phyloP scores from a whole-genome alignment of 345 rosid species.

The Melastoma malabathricum region DNA sequence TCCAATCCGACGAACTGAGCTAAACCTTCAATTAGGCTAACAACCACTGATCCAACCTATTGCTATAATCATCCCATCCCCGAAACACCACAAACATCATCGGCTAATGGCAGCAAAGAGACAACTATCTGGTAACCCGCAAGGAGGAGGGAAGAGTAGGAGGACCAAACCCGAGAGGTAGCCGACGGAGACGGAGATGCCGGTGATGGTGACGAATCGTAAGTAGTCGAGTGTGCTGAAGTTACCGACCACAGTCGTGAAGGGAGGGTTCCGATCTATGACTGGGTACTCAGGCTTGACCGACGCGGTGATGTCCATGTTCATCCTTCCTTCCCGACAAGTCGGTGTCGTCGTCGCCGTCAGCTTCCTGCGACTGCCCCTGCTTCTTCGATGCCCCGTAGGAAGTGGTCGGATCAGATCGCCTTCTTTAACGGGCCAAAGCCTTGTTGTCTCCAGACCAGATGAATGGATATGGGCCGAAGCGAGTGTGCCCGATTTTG shows the following conservation, averaged over 20 bases:
- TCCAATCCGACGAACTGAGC: no score
- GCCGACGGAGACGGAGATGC: constrained; percentile 76
- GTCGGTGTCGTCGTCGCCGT: neutral
- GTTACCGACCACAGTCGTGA: constrained; percentile 57
- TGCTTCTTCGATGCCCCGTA: no score
- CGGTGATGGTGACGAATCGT: constrained; percentile 35
- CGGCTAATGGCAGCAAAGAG: neutral
- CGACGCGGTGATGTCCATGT: constrained; percentile 88
- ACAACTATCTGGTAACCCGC: neutral
- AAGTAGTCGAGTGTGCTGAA: constrained; percentile 35
- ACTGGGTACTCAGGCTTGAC: constrained; percentile 85
- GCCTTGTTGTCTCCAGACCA: no score
- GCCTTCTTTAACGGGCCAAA: no score
- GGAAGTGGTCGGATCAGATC: no score
- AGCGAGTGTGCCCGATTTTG: no score
- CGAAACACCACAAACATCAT: neutral
- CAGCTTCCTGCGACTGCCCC: neutral
- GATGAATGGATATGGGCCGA: no score
- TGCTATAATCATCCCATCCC: no score
- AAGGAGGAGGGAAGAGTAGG: neutral
- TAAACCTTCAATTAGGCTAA: no score
- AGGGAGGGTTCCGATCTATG: constrained; percentile 42
- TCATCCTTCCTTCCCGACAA: constrained; percentile 31
- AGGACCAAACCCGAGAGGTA: constrained; percentile 53
- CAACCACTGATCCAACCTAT: no score